Base-by-base conservation (phyloP, 2,329 filamentous ascomycete species). In the Aspergillus fumigatus region DNA sequence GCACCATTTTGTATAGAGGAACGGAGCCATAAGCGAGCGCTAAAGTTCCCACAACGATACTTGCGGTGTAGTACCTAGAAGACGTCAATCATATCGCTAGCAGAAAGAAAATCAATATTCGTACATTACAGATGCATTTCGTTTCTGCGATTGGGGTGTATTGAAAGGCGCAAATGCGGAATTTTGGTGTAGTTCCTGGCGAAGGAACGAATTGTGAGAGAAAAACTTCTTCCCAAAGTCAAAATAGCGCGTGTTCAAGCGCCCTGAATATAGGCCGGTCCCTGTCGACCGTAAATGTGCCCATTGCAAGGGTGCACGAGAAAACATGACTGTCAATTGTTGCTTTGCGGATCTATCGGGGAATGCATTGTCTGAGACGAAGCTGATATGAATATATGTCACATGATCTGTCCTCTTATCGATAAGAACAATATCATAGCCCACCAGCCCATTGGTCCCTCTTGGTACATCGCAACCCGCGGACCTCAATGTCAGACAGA, bases 1-100 rank as follows among this genome's bases (percentile, higher is more conserved):
- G 32, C 67, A 84, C 82, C 82, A 86, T 88, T 70, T 88, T 88
- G 72, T 88, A 88, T 59, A 88, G 75, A 45, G 85, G 85, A 26
- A 88, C 85, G 14, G 84, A 86, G 60, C 84, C 84, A 69, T 88
- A 88, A 50, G 84, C 82, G 40, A 88, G 73, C 14, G 84, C 84
- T 43, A 86, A 77, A 6, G 84, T 86, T 59, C 83, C 84, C 40
- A 88, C 74, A 50, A 87, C 84, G 52, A 86, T 72, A 65, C 84
- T 86, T 50, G 85, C 75, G 25, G 83, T 80, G 66, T 87, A 88
- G 70, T 85, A 86, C 73, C 84, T 86, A 59, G 19, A n/a, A 48
- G 21, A 54, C 52, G 53, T 67, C 52, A 65, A 35, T 25, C 5
- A 23, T 52, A 3, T 26, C 25, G 14, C 4, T 10, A 25, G 11